Evolutionary conservation across 2,329 filamentous ascomycete genomes (phyloP), one percentile per base, ranked within the genome.

Genomic region (Thielaviopsis ethacetica): DNA sequence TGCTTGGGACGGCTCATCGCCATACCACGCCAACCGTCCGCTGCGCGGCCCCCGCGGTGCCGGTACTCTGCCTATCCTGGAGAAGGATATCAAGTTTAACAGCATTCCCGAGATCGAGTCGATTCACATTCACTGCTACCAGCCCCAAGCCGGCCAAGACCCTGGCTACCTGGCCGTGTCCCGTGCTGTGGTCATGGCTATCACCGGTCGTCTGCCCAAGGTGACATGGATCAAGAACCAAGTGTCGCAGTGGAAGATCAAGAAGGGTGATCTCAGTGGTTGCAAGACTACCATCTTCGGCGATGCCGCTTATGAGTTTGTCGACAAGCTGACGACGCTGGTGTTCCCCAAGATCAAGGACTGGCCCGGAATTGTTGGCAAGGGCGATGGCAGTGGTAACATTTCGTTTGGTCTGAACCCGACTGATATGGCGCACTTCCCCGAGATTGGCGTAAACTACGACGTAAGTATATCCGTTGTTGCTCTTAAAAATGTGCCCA

Each of bases 281-380:
- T 82, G 87, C 65, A 96, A 91, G 67, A 83, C 82, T 55, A 85
- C 87, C 26, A 73, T 98, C 63, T 76, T 78, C 59, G 89, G 88
- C 30, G 85, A 93, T 69, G 80, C 85, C 61, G 93, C 94, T 66
- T 87, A 88, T 63, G 85, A 96, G 70, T 96, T 98, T 70, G 69
- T 98, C 52, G 86, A 91, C 67, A 95, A 95, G 75, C 76, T 90
- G 65, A 77, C 97, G 59, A 89, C 95, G 68, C 76, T 97, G 9
- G 91, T 98, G 5, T 78, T 97, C 68, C 93, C 93, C 47, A 87
- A 84, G 68, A 94, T 98, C 72, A 98, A 97, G 77, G 93, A 98
- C 65, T 98, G 89, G 86, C 82, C 81, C 59, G 93, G 93, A 53
- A 62, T 59, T 41, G 21, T 24, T 55, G 70, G 67, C 51, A 88